Conservation (phyloP, 805 yeast species). For the Metschnikowia continentalis region DNA sequence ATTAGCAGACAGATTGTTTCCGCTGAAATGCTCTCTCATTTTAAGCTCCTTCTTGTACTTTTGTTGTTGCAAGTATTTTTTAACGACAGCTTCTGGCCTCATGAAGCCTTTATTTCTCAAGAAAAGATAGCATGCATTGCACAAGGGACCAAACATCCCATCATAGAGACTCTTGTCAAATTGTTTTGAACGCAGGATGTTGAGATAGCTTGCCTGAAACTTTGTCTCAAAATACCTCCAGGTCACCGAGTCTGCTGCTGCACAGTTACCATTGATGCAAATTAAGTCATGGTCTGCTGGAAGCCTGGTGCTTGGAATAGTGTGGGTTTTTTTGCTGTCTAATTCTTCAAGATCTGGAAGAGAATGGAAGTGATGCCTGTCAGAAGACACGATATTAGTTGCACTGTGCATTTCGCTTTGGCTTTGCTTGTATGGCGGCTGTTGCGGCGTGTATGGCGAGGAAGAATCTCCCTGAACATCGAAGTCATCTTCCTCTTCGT, state of each 20-base stretch:
- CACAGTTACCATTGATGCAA: conserved; percentile 40
- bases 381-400: conserved; percentile 11
- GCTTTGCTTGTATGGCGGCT: conserved; percentile 31
- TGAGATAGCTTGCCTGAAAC: conserved; percentile 35
- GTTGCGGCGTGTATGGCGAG: conserved; percentile 41
- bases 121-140: conserved; percentile 44
- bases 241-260: conserved; percentile 34
- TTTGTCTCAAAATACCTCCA: conserved; percentile 43
- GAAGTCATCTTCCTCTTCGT: conserved; percentile 24
- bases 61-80: conserved; percentile 43
- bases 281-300: conserved; percentile 37
- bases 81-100: conserved; percentile 45
- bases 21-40: conserved; percentile 22
- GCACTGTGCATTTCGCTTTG: conserved; percentile 7
- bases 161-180: conserved; percentile 40
- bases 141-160: conserved; percentile 46
- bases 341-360: conserved; percentile 43
- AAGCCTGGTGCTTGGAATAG: conserved; percentile 35
- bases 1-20: conserved; percentile 7
- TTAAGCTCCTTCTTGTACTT: conserved; percentile 36
- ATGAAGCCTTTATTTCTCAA: conserved; percentile 40
- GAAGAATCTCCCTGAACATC: conserved; percentile 26
- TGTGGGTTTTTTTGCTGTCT: conserved; percentile 41
- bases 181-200: conserved; percentile 33
- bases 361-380: conserved; percentile 29